phyloP scores from a whole-genome alignment of 2,329 filamentous ascomycete species.

The Pezicula radicicola region DNA sequence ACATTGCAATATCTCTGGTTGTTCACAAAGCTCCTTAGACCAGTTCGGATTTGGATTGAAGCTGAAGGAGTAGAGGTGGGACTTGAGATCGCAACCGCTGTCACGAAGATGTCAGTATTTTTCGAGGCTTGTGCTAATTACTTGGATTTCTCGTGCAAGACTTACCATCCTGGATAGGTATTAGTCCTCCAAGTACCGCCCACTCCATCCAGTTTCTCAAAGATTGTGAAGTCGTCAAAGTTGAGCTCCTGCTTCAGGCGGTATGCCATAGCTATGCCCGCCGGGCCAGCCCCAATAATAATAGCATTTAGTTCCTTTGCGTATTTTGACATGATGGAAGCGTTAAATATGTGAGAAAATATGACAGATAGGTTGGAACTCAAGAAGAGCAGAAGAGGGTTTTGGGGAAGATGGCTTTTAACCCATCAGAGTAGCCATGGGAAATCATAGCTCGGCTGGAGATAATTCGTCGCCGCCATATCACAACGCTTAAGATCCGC shows the following conservation, averaged over 20 bases:
- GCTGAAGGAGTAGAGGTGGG: slow-evolving; percentile 39
- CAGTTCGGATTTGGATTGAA: slow-evolving; percentile 38
- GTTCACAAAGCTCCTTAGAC: slow-evolving; percentile 31
- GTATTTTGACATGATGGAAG: too few relatives aligned
- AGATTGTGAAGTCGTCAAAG: slow-evolving; percentile 29
- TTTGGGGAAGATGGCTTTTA: too few relatives aligned
- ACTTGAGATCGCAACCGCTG: slow-evolving; percentile 28
- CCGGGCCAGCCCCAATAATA: slow-evolving; percentile 31
- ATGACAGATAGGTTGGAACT: too few relatives aligned
- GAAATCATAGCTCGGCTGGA: too few relatives aligned
- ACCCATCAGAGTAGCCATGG: too few relatives aligned
- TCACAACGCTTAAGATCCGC: too few relatives aligned
- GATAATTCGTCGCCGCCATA: too few relatives aligned
- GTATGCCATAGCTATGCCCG: slow-evolving; percentile 31
- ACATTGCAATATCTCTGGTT: slow-evolving; percentile 33
- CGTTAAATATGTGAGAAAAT: too few relatives aligned
- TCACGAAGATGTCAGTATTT: neutral
- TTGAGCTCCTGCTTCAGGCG: slow-evolving; percentile 29
- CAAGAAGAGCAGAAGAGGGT: too few relatives aligned
- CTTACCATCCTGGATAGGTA: slow-evolving; percentile 29
- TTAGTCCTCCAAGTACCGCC: slow-evolving; percentile 30
- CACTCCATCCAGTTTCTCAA: slow-evolving; percentile 28
- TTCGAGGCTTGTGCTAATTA: neutral
- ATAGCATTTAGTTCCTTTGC: too few relatives aligned
- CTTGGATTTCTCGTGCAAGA: neutral